These are phyloP conservation scores for Leccinum sublutescens DNA, from an alignment of 768 basidiomycete species.

Conservation along the genomic window DNA sequence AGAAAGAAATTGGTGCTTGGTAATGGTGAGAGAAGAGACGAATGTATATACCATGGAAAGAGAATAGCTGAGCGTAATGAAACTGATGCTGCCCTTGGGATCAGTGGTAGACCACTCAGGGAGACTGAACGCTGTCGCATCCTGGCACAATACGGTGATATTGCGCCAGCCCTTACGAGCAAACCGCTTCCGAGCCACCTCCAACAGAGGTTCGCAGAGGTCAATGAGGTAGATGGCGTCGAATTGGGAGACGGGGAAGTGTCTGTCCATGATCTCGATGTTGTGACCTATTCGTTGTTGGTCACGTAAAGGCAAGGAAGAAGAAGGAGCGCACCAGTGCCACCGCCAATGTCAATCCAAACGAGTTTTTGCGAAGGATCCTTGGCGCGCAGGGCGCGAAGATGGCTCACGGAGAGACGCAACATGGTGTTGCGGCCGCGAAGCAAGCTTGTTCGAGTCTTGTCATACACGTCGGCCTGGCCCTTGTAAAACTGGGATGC, in stretches of 20 bases:
- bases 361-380: constrained; percentile 50
- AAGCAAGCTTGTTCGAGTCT: constrained; percentile 57
- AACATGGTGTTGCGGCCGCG: constrained; percentile 75
- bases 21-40: constrained; percentile 2
- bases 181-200: constrained; percentile 69
- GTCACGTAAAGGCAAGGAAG: background rate
- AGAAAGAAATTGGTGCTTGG: background rate
- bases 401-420: constrained; percentile 60
- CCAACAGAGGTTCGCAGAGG: constrained; percentile 67
- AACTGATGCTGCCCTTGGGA: constrained; percentile 53
- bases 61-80: constrained; percentile 56
- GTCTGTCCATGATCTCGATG: constrained; percentile 69
- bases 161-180: constrained; percentile 69
- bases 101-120: constrained; percentile 55
- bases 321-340: constrained; percentile 45
- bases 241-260: constrained; percentile 55
- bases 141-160: constrained; percentile 68
- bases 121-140: constrained; percentile 64
- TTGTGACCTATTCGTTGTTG: constrained; percentile 42
- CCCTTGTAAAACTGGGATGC: constrained; percentile 55
- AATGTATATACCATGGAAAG: constrained; percentile 46
- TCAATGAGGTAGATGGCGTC: constrained; percentile 72
- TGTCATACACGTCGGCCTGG: constrained; percentile 73
- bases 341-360: constrained; percentile 81
- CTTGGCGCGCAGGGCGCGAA: constrained; percentile 44